Evolutionary conservation across 202 grass and related monocot genomes (phyloP), one percentile per base, ranked within the genome.

Genomic region (Musa balbisiana): DNA sequence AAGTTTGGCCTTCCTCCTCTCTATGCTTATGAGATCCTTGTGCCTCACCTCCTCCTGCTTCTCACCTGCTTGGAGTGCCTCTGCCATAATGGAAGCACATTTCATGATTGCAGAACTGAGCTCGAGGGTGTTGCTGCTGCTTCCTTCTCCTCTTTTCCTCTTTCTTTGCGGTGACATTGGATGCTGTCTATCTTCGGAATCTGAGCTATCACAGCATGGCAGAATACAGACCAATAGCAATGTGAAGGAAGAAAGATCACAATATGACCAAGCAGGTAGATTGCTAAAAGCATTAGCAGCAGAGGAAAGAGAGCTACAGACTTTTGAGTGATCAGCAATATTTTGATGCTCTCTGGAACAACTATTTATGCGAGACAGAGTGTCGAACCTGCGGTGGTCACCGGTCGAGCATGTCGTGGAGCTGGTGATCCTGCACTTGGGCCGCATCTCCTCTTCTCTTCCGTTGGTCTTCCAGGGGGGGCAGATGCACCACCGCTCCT

Each of bases 61-160:
- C 16, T 80, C 69, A 0, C 55, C 50, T 20, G 29, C 69, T 33
- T 65, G 56, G 49, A 80, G 3, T 64, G 78, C 78, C 43, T 52
- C 78, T n/a, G 69, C 49, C 21, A 80, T 53, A 49, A 80, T 80
- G 19, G 78, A 80, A 25, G 78, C 58, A 64, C 78, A 53, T 64
- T 80, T 80, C 55, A 58, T 65, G 55, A 80, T 73, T 10, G 78
- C 69, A 29, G 69, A 73, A 2, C 55, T 73, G 0, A 80, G 22
- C 13, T 52, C 50, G 10, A 60, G 53, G 24, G 1, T 1, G 20
- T 19, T 24, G n/a, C 11, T 25, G 25, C 16, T 49, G 74, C 67
- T 51, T 67, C 25, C 27, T 72, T 10, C 49, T 73, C 23, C 72
- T 56, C 72, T 55, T 73, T 73, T 73, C 21, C 72, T 54, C 52